Base-by-base conservation (phyloP, 352 stramenopile genomes). In the Pelagophyceae sp. region DNA sequence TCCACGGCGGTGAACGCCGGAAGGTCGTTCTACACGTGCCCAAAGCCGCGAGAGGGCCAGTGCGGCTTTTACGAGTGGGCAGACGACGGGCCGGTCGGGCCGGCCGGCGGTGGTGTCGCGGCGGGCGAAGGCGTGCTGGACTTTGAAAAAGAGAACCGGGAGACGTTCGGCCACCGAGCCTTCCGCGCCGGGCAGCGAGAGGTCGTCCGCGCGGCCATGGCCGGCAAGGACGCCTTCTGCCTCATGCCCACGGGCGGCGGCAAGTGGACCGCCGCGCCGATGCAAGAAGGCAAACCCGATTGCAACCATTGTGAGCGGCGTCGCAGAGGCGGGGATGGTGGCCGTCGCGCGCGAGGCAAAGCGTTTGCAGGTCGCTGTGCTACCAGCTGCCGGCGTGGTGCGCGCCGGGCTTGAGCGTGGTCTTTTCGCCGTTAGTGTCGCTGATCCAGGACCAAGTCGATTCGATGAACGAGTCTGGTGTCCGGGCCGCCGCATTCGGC, bases 381-480 rank as follows among this genome's bases (percentile, higher is more conserved):
- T 99, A 99, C 81, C 85, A 90, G 82, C 79, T 93, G 51, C 89
- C 90, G 38, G 89, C 87, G 27, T 91, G 83, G 82, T 91, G 86
- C 76, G 86, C 80, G 75, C 87, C 94, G 25, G 96, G 96, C 27
- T 81, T 99, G 6, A 93, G 94, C 0, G 91, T 99, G 19, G 94
- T 99, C 19, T 95, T 99, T 74, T 98, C 94, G 40, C 97, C 97
- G 15, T 90, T 99, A 0, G 87, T 99, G 0, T 98, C 94, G 29
- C 86, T 99, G 17, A 98, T 99, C 77, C 94, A 99, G 87, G 96
- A 99, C 87, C 97, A 99, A 90, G 96, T 99, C 5, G 87, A 96
- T 83, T 90, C 95, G 35, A 83, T 98, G 32, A 90, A 93, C 75
- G 93, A 94, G 60, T 78, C 96, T 11, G 93, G 96, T 79, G 89